Conservation (phyloP, 164 flowering plant species). For the Liriodendron chinense region DNA sequence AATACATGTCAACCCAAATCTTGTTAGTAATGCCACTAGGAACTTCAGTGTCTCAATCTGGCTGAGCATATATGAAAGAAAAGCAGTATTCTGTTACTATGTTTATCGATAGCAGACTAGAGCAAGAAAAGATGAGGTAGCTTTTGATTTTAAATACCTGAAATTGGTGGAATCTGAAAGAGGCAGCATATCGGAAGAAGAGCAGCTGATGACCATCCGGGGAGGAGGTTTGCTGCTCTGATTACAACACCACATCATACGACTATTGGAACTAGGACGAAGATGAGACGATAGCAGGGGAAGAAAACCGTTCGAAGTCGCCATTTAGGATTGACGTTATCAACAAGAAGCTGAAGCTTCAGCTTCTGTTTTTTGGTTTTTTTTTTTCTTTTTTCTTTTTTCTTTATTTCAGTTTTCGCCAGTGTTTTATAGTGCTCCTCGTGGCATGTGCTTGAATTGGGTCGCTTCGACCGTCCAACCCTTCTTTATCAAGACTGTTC, state of each 20-base stretch:
- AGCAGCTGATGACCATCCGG: constrained; percentile 27
- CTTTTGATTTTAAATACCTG: constrained; percentile 28
- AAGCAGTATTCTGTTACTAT: neutral
- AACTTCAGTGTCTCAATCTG: too few relatives aligned
- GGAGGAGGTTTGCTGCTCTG: constrained; percentile 6
- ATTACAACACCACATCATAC: constrained; percentile 7
- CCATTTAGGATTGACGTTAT: constrained; percentile 31
- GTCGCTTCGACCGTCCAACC: too few relatives aligned
- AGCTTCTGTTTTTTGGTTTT: too few relatives aligned
- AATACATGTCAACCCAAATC: neutral
- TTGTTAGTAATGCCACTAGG: too few relatives aligned
- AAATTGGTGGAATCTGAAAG: constrained; percentile 26
- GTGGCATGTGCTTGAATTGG: too few relatives aligned
- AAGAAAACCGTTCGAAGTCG: constrained; percentile 27
- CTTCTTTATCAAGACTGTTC: too few relatives aligned
- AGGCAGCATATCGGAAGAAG: constrained; percentile 37
- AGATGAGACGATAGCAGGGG: constrained; percentile 19
- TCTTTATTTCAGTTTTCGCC: too few relatives aligned
- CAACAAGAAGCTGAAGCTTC: neutral
- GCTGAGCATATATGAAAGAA: neutral
- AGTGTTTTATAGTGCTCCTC: too few relatives aligned
- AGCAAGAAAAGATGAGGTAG: neutral
- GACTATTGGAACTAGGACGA: constrained; percentile 2
- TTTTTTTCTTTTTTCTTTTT: too few relatives aligned
- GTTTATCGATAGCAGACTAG: too few relatives aligned